phyloP scores from a whole-genome alignment of 805 yeast genomes.

The Limtongia smithiae region DNA sequence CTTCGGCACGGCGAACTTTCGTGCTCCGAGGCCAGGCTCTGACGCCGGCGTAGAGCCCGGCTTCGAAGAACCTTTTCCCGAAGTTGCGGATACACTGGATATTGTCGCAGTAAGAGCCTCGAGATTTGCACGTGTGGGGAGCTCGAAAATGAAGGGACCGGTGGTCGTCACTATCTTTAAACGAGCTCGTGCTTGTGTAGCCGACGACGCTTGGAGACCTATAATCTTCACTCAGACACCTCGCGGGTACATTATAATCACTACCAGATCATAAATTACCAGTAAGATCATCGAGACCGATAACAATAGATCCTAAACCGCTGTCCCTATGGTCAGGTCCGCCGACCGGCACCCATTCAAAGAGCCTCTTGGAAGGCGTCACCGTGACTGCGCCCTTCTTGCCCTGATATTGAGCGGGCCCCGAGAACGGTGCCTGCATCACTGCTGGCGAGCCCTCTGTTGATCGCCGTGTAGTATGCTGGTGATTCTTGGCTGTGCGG shows the following conservation, averaged over 20 bases:
- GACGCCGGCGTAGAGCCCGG: slow-evolving; percentile 45
- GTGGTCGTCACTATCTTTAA: slow-evolving; percentile 29
- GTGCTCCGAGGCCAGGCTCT: slow-evolving; percentile 11
- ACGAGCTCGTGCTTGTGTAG: slow-evolving; percentile 35
- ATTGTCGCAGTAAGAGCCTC: slow-evolving; percentile 64
- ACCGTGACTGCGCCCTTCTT: slow-evolving; percentile 25
- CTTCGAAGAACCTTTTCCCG: slow-evolving; percentile 46
- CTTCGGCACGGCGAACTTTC: slow-evolving; percentile 35
- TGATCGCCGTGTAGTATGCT: background rate
- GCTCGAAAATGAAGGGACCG: slow-evolving; percentile 49
- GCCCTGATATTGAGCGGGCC: slow-evolving; percentile 23
- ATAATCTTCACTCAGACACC: too few species aligned
- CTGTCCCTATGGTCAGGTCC: slow-evolving; percentile 4
- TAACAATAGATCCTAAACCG: slow-evolving; percentile 2
- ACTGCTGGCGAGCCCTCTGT: background rate
- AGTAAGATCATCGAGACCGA: slow-evolving; percentile 15
- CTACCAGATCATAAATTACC: slow-evolving; percentile 5
- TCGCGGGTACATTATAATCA: too few species aligned
- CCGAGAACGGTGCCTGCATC: slow-evolving; percentile 26
- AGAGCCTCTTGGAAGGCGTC: slow-evolving; percentile 6
- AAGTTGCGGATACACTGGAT: slow-evolving; percentile 53
- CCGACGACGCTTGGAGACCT: slow-evolving; percentile 38
- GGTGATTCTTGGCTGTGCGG: background rate
- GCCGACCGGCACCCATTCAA: slow-evolving; percentile 25
- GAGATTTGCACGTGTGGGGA: slow-evolving; percentile 71